phyloP scores from a whole-genome alignment of 139 green algal genomes.

The Coccomyxa sp. region DNA sequence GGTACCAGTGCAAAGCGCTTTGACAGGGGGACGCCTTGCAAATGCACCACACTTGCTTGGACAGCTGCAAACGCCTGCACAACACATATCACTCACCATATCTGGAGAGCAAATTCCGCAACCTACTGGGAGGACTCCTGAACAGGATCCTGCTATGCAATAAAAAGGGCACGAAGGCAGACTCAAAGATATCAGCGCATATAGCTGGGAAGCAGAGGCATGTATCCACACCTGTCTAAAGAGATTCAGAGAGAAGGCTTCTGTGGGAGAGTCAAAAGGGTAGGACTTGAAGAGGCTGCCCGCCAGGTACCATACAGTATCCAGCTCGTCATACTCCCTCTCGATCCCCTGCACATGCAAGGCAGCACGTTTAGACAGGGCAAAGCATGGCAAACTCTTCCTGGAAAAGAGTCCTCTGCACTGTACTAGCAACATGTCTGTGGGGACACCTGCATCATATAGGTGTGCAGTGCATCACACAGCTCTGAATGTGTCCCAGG shows the following conservation, averaged over 20 bases:
- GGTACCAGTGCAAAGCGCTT: conserved; percentile 93
- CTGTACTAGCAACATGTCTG: too few relatives aligned
- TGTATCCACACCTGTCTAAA: conserved; percentile 51
- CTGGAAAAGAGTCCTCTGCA: too few relatives aligned
- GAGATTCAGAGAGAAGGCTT: conserved; percentile 81
- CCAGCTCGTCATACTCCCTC: conserved; percentile 64
- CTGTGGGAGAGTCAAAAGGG: conserved; percentile 85
- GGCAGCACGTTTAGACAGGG: neutral
- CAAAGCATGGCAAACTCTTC: too few relatives aligned
- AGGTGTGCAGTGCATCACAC: too few relatives aligned
- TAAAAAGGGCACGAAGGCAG: neutral
- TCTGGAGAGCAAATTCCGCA: too few relatives aligned
- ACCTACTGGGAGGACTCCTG: too few relatives aligned
- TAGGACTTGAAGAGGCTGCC: conserved; percentile 53
- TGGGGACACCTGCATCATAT: too few relatives aligned
- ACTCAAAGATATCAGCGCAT: neutral
- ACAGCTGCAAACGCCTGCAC: conserved; percentile 85
- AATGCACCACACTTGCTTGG: conserved; percentile 88
- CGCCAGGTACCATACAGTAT: conserved; percentile 85
- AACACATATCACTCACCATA: neutral
- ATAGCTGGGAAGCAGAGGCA: neutral
- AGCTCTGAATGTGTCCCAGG: too few relatives aligned
- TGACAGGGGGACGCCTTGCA: conserved; percentile 76
- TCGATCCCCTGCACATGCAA: conserved; percentile 17
- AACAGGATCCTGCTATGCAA: too few relatives aligned